These are phyloP conservation scores for Cercophora scortea DNA, from an alignment of 495 filamentous ascomycete genomes.

Conservation along the genomic window DNA sequence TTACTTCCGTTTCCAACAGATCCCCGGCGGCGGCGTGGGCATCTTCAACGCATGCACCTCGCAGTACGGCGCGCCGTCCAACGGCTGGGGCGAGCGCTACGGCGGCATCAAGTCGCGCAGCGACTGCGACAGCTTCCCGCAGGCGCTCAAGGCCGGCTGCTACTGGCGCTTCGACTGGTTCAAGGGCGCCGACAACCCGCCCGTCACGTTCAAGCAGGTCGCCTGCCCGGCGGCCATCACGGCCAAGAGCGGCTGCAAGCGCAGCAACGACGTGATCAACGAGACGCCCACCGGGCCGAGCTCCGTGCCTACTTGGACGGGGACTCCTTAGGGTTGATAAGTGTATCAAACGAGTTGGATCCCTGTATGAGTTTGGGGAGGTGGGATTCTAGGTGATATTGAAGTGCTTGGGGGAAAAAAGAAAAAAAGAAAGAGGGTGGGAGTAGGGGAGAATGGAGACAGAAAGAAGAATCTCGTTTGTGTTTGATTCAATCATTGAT, in stretches of 20 bases:
- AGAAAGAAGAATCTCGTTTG: no score
- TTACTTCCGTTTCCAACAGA: slow-evolving; percentile 19
- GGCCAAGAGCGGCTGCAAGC: slow-evolving; percentile 38
- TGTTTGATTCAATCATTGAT: no score
- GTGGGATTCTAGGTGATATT: no score
- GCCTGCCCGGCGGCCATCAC: slow-evolving; percentile 54
- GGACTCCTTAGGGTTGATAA: not conserved
- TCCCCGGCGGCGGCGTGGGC: slow-evolving; percentile 61
- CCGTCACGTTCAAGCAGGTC: slow-evolving; percentile 47
- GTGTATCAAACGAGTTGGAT: no score
- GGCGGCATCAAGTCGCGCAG: slow-evolving; percentile 47
- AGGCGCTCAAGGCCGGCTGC: slow-evolving; percentile 52
- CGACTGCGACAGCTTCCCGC: slow-evolving; percentile 49
- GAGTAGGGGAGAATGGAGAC: no score
- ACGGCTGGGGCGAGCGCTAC: slow-evolving; percentile 56
- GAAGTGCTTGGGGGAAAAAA: no score
- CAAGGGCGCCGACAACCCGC: slow-evolving; percentile 52
- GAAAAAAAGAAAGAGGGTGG: no score
- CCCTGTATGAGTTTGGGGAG: no score
- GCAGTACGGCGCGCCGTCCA: slow-evolving; percentile 50
- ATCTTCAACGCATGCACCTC: slow-evolving; percentile 55
- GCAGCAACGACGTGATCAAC: slow-evolving; percentile 23
- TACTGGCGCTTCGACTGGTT: slow-evolving; percentile 67
- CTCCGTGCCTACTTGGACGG: slow-evolving; percentile 13
- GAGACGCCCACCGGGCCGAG: slow-evolving; percentile 24